Evolutionary conservation across 139 green algal species (phyloP), one percentile per base, ranked within the genome.

Genomic region (Tetraselmis striata): DNA sequence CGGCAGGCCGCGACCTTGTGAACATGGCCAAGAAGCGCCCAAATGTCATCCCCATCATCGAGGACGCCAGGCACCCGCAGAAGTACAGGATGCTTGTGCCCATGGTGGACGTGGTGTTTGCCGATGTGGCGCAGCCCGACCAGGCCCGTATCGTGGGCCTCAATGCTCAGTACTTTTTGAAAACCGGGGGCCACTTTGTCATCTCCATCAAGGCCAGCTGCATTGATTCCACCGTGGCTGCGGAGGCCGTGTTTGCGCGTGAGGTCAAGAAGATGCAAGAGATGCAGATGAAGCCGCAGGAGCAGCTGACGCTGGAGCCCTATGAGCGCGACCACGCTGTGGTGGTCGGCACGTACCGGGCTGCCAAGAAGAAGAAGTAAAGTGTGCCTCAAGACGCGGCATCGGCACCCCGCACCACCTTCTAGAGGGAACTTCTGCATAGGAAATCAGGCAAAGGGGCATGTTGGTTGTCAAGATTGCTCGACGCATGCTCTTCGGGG

Each of bases 11-110:
- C 82, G 97, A 99, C 87, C 88, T 99, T 29, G 95, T 99, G 26
- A 99, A 99, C 95, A 99, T 99, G 97, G 97, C 97, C 45, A 99
- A 99, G 94, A 98, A 99, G 92, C 91, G 97, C 31, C 97, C 97
- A 30, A 99, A 99, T 91, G 88, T 99, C 24, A 95, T 99, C 82
- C 97, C 97, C 79, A 99, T 99, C 90, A 99, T 99, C 82, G 97
- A 99, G 91, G 96, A 99, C 80, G 97, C 97, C 0, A 91, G 97
- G 28, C 95, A 99, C 89, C 97, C 97, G 0, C 88, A 95, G 80
- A 98, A 98, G 90, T 99, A 99, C 91, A 92, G 97, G 86, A 99
- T 99, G 97, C 93, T 99, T 75, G 94, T 99, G 80, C 96, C 95
- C 81, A 99, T 99, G 97, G 97, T 99, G 58, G 97, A 99, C 82